Base-by-base conservation (phyloP, 2,329 filamentous ascomycete genomes). In the Fusarium marasasianum region DNA sequence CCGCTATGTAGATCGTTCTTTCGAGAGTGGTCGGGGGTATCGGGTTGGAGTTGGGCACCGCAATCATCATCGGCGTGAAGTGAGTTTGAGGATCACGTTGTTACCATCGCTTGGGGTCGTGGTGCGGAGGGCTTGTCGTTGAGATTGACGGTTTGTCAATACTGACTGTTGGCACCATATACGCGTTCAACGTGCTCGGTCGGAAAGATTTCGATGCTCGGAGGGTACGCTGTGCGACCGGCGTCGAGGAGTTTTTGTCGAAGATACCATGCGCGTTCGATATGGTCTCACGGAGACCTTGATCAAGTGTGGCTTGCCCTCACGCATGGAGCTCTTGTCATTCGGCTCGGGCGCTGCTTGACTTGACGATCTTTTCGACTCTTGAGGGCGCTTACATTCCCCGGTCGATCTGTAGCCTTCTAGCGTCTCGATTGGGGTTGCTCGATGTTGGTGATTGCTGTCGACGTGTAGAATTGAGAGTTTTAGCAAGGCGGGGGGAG, bases 101-200 rank as follows among this genome's bases (percentile, higher is more conserved):
- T 35, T 35, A 35, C 33, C 13, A 6, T 45, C 18, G 11, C 43
- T 26, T 18, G 7, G 17, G 43, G 12, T 26, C 11, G 8, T 26
- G 3, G 8, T 45, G 17, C 11, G 12, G 3, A 26, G 5, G 12
- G 12, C 44, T 26, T 45, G 24, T 45, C 12, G 17, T 26, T 2
- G 17, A 26, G 24, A 26, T 20, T 9, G 2, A 26, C 44, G 4
- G 4, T 2, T 14, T 6, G 3, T 5, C 0, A 13, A 20, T 26
- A 0, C 44, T 45, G 4, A 0, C 4, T 14, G 4, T 45, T 14
- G 17, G 44, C 44, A 4, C 17, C 12, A 0, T 9, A 9, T 10
- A 20, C 44, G 43, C 0, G 8, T 8, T 14, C 0, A 20, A 20
- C 8, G 24, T 5, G 24, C 5, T 26, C 12, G 5, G 24, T 20